Conservation (phyloP, 257 asterid genomes). For the Mentha longifolia region DNA sequence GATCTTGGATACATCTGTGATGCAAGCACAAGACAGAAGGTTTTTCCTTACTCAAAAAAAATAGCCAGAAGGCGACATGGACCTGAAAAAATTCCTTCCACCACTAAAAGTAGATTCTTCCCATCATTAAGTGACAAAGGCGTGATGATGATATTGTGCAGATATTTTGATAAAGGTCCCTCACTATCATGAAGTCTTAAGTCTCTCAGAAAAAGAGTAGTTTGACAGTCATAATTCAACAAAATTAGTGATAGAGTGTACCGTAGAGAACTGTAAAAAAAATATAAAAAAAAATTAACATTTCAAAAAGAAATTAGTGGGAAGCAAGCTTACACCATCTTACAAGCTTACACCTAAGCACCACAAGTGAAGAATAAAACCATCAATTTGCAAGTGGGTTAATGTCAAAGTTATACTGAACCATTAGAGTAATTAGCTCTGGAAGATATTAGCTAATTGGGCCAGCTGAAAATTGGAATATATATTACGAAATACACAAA, state of each 20-base stretch:
- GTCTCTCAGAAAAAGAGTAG: constrained; percentile 20
- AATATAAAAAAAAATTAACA: constrained; percentile 12
- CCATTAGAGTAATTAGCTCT: constrained; percentile 22
- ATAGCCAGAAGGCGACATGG: constrained; percentile 55
- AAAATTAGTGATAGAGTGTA: background rate
- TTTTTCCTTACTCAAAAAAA: constrained; percentile 40
- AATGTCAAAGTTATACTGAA: constrained; percentile 9
- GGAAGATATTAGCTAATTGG: background rate
- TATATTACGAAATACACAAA: constrained; percentile 22
- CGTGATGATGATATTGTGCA: constrained; percentile 41
- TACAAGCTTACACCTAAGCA: constrained; percentile 21
- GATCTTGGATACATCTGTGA: constrained; percentile 40
- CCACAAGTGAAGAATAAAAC: constrained; percentile 16
- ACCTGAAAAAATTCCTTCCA: constrained; percentile 45
- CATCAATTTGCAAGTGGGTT: constrained; percentile 23
- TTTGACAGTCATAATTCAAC: background rate
- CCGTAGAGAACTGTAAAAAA: constrained; percentile 5
- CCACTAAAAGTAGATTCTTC: constrained; percentile 48
- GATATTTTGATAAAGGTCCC: constrained; percentile 38
- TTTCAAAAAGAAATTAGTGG: constrained; percentile 17
- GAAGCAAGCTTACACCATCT: constrained; percentile 6
- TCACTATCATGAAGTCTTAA: constrained; percentile 29
- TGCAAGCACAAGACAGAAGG: constrained; percentile 43
- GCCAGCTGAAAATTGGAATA: constrained; percentile 6
- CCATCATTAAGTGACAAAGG: constrained; percentile 49